Conservation (phyloP, 148 eudicot species). For the Rhododendron mucronatum region DNA sequence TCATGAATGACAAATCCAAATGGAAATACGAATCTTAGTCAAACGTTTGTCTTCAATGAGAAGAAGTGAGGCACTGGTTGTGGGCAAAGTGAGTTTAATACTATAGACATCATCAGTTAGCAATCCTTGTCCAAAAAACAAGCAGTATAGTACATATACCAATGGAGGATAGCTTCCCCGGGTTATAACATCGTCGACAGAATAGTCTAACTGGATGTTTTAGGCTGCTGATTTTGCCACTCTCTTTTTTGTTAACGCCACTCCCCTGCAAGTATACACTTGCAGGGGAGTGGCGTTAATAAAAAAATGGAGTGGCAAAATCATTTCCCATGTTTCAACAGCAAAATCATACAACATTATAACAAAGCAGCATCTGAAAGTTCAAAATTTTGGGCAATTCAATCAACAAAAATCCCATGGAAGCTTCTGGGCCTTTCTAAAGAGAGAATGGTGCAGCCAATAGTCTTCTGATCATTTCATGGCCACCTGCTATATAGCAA, state of each 20-base stretch:
- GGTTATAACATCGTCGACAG: not conserved
- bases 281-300: too few relatives aligned
- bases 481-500: not conserved
- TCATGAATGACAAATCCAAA: not conserved
- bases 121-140: not conserved
- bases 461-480: not conserved
- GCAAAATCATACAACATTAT: not conserved
- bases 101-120: not conserved
- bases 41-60: not conserved
- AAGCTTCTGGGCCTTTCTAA: not conserved
- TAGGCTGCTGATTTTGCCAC: too few relatives aligned
- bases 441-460: not conserved
- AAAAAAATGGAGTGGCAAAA: too few relatives aligned
- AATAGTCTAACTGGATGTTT: not conserved
- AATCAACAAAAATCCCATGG: not conserved
- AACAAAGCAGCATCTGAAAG: not conserved
- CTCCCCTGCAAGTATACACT: too few relatives aligned
- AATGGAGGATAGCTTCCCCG: not conserved
- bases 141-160: not conserved
- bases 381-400: not conserved
- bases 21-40: not conserved
- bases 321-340: not conserved
- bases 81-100: not conserved
- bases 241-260: too few relatives aligned
- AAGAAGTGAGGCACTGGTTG: not conserved